A percentile compares a stretch with the other conserved stretches of the same genome.
These are phyloP conservation scores for Scheffersomyces cryptocercus DNA, from an alignment of 1,139 yeast genomes.

Conservation along the genomic window DNA sequence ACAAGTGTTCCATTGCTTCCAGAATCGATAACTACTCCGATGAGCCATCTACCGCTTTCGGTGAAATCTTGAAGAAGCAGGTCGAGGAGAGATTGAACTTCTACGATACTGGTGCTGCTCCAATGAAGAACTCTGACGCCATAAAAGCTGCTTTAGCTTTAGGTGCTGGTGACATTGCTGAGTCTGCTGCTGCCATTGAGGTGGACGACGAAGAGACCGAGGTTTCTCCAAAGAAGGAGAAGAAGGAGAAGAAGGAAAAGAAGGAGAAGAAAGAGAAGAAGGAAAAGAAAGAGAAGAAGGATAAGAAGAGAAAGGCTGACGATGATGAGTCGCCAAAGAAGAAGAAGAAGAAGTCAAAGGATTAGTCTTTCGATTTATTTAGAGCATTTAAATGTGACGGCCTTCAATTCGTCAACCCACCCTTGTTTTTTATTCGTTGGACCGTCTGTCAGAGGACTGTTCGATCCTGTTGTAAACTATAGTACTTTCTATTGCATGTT, in stretches of 20 bases:
- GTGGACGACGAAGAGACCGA: constrained; percentile 29
- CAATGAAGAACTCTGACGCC: constrained; percentile 95
- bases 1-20: constrained; percentile 98
- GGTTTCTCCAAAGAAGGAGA: constrained; percentile 54
- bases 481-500: constrained; percentile 17
- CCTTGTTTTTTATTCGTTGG: constrained; percentile 3
- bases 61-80: constrained; percentile 88
- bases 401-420: constrained; percentile 1
- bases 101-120: constrained; percentile 94
- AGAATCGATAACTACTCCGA: constrained; percentile 96
- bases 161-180: constrained; percentile 39
- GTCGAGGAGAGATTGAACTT: constrained; percentile 97
- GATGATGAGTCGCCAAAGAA: constrained; percentile 35
- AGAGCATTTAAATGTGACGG: background rate
- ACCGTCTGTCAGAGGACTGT: background rate
- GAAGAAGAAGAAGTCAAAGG: constrained; percentile 22
- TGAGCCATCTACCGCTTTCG: constrained; percentile 84
- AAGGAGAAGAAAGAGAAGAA: constrained; percentile 52
- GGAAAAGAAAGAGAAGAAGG: constrained; percentile 55
- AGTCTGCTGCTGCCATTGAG: constrained; percentile 30
- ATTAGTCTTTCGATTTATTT: constrained; percentile 6
- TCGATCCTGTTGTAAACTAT: constrained; percentile 14
- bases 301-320: constrained; percentile 54
- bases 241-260: constrained; percentile 58
- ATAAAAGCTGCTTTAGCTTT: constrained; percentile 86